phyloP scores from a whole-genome alignment of 441 rosid genomes.

The Adansonia grandidieri region DNA sequence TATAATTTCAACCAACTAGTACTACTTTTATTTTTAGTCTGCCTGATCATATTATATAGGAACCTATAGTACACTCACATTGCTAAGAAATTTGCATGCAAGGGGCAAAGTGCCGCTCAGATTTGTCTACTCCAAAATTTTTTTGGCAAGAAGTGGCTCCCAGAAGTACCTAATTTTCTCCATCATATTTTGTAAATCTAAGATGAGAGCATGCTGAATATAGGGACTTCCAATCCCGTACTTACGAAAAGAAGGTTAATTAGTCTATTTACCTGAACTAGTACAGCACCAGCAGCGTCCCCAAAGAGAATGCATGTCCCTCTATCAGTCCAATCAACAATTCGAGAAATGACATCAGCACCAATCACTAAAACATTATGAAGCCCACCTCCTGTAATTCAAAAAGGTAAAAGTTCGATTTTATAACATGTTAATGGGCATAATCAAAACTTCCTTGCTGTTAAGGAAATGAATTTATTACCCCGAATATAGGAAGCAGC shows the following conservation, averaged over 20 bases:
- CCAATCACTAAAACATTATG: slow-evolving; percentile 87
- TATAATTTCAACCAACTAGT: not conserved
- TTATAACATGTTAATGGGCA: slow-evolving; percentile 18
- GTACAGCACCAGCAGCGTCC: slow-evolving; percentile 93
- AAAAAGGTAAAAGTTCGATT: slow-evolving; percentile 19
- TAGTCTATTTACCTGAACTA: slow-evolving; percentile 65
- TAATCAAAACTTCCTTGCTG: slow-evolving; percentile 15
- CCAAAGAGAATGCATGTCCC: slow-evolving; percentile 91
- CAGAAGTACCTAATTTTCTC: too few relatives aligned
- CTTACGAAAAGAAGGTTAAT: too few relatives aligned
- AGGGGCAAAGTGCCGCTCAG: not conserved
- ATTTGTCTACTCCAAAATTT: not conserved
- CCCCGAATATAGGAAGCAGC: slow-evolving; percentile 97
- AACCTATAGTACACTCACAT: not conserved
- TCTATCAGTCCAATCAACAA: slow-evolving; percentile 95
- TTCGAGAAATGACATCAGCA: slow-evolving; percentile 83
- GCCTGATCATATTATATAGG: not conserved
- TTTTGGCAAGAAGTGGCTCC: not conserved
- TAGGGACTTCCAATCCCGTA: not conserved
- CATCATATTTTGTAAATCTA: not conserved
- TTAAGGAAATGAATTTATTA: slow-evolving; percentile 39
- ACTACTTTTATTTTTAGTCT: not conserved
- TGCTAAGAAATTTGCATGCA: not conserved
- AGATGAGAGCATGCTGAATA: not conserved
- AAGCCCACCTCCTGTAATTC: slow-evolving; percentile 75